Percentiles rank a stretch among this genome's conserved stretches.
Conservation (phyloP, 106 monocot genomes). For the Apostasia ramifera region DNA sequence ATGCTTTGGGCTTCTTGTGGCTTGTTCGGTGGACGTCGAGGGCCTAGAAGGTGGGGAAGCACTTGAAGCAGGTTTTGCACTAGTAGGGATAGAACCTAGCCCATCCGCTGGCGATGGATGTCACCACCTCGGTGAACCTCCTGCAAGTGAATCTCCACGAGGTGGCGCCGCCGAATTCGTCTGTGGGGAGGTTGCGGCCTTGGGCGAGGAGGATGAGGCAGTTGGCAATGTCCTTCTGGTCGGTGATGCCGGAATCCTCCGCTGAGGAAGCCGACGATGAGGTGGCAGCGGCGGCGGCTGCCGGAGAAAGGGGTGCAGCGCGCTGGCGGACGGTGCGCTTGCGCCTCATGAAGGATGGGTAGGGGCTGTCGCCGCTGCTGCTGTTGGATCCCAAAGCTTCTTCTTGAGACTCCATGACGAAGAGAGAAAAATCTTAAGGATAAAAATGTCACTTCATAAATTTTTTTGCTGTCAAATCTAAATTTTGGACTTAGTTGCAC, state of each 20-base stretch:
- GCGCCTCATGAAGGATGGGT: conserved; percentile 12
- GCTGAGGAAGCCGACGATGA: conserved; percentile 14
- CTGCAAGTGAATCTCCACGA: conserved; percentile 25
- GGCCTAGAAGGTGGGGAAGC: conserved; percentile 51
- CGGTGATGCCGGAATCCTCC: conserved; percentile 15
- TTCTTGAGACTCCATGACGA: conserved; percentile 3
- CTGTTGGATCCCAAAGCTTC: conserved; percentile 2
- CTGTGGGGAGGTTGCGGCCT: conserved; percentile 9
- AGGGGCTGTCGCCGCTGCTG: not conserved
- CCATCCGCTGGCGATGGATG: conserved; percentile 11
- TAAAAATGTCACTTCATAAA: no score
- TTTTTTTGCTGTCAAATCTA: no score
- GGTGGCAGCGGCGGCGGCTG: not conserved
- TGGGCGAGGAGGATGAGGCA: conserved; percentile 69
- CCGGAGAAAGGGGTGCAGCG: not conserved
- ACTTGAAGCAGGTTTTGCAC: conserved; percentile 62
- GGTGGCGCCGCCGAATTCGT: not conserved
- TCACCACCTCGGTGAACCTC: conserved; percentile 16
- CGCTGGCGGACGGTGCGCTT: conserved; percentile 26
- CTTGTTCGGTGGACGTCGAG: conserved; percentile 53
- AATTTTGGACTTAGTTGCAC: no score
- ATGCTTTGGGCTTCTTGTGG: conserved; percentile 43
- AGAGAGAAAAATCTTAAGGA: not conserved
- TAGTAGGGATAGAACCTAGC: conserved; percentile 43
- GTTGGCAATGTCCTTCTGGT: conserved; percentile 61